These are phyloP conservation scores for Trichoderma arundinaceum DNA, from an alignment of 2,329 filamentous ascomycete species.

Conservation along the genomic window DNA sequence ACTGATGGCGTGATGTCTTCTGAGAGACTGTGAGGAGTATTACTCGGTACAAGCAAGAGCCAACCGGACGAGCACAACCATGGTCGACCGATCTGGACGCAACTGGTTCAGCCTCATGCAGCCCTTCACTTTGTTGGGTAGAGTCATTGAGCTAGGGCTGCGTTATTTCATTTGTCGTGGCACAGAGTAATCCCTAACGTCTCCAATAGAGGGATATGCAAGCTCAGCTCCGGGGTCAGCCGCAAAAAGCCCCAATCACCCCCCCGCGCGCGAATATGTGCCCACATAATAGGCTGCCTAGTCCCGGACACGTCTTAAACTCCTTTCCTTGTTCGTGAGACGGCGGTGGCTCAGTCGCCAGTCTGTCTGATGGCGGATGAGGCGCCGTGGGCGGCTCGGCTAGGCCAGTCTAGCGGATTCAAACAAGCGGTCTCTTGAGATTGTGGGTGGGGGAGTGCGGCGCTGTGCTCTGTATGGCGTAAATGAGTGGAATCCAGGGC, in stretches of 20 bases:
- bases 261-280: slow-evolving; percentile 21
- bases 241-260: slow-evolving; percentile 22
- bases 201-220: slow-evolving; percentile 13
- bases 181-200: slow-evolving; percentile 7
- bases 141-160: slow-evolving; percentile 15
- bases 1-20: slow-evolving; percentile 8
- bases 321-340: slow-evolving; percentile 17
- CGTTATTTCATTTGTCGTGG: slow-evolving; percentile 24
- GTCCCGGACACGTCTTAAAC: not conserved
- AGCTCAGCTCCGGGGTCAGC: slow-evolving; percentile 31
- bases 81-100: not conserved
- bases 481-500: slow-evolving; percentile 1
- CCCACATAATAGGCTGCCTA: slow-evolving; percentile 28
- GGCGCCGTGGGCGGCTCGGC: slow-evolving; percentile 26
- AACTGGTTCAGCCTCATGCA: slow-evolving; percentile 12
- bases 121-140: not conserved
- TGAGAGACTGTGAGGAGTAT: not conserved
- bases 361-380: slow-evolving; percentile 22
- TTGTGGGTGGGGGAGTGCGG: slow-evolving; percentile 11
- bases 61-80: not conserved
- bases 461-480: slow-evolving; percentile 3
- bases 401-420: slow-evolving; percentile 27
- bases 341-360: slow-evolving; percentile 27
- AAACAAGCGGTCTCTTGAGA: slow-evolving; percentile 23
- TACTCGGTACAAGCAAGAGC: not conserved